Percentiles rank a stretch among this genome's conserved stretches.
phyloP scores from a whole-genome alignment of 192 early-diverging fungal species.

The Coemansia erecta region DNA sequence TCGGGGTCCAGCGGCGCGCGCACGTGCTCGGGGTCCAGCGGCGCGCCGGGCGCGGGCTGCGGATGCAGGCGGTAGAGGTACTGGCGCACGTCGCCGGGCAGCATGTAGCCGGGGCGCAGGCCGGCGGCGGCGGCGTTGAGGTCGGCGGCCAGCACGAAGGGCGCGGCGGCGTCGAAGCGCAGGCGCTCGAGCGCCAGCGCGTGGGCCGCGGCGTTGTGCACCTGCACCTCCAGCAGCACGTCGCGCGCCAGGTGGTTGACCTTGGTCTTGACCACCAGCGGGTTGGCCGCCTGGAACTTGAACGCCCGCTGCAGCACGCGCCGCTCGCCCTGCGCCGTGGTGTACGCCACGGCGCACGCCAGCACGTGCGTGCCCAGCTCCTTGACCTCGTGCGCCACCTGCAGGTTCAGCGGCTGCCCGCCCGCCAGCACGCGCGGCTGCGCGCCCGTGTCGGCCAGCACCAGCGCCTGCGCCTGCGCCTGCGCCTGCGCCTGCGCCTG shows the following conservation, averaged over 20 bases:
- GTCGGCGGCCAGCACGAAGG: slow-evolving; percentile 61
- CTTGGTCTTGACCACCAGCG: slow-evolving; percentile 94
- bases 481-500: slow-evolving; percentile 11
- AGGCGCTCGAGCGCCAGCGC: slow-evolving; percentile 87
- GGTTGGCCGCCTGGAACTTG: slow-evolving; percentile 96
- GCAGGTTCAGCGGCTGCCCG: slow-evolving; percentile 67
- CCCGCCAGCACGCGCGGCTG: slow-evolving; percentile 64
- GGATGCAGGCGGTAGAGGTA: slow-evolving; percentile 85
- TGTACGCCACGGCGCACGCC: slow-evolving; percentile 83
- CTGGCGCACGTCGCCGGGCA: slow-evolving; percentile 83
- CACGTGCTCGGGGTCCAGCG: slow-evolving; percentile 20
- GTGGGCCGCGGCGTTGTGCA: slow-evolving; percentile 79
- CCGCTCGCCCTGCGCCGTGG: slow-evolving; percentile 62
- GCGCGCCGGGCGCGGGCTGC: slow-evolving; percentile 43
- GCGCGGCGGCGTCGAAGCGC: slow-evolving; percentile 76
- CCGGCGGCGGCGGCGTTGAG: slow-evolving; percentile 17
- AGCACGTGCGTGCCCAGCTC: slow-evolving; percentile 91
- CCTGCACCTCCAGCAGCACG: slow-evolving; percentile 88
- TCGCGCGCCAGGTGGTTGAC: slow-evolving; percentile 71
- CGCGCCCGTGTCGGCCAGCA: slow-evolving; percentile 58
- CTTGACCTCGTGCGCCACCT: slow-evolving; percentile 92
- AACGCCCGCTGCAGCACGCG: slow-evolving; percentile 86
- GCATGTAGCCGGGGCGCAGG: slow-evolving; percentile 24
- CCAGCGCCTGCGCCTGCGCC: neutral
- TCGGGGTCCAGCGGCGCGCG: slow-evolving; percentile 14